Evolutionary conservation across 805 yeast genomes (phyloP).

Genomic region (Schizosaccharomyces octosporus): DNA sequence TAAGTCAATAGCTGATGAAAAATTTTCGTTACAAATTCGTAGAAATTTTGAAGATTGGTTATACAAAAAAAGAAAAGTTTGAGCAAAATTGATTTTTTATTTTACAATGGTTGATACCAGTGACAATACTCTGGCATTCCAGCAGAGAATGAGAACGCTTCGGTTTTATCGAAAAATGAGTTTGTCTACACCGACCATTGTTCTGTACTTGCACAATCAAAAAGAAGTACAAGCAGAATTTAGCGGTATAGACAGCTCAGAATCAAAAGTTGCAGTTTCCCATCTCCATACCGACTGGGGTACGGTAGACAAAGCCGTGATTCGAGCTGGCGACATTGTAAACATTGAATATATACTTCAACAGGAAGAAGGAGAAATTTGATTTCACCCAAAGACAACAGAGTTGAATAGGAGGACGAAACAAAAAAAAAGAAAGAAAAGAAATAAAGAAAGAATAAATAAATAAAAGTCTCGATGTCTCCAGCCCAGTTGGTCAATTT

Average conservation of each 20-base stretch:
- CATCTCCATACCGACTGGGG: constrained; percentile 1
- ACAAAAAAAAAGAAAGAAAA: too few species aligned
- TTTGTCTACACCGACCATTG: background rate
- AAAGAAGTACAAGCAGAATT: background rate
- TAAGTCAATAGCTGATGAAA: too few species aligned
- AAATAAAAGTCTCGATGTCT: too few species aligned
- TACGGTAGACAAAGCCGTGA: background rate
- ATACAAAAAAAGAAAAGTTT: too few species aligned
- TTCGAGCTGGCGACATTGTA: background rate
- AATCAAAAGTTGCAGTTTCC: background rate
- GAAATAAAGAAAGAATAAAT: too few species aligned
- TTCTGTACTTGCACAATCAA: background rate
- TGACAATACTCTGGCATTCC: background rate
- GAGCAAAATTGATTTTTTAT: too few species aligned
- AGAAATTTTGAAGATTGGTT: too few species aligned
- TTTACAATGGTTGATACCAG: background rate
- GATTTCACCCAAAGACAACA: background rate
- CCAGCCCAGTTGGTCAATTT: too few species aligned
- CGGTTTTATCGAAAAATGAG: background rate
- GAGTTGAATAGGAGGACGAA: too few species aligned
- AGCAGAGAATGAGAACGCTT: background rate
- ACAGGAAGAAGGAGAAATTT: background rate
- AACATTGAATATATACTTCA: background rate
- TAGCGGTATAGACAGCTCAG: background rate
- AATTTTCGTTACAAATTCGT: too few species aligned